phyloP scores from a whole-genome alignment of 2,329 filamentous ascomycete genomes.

The Botrytis sinoallii region DNA sequence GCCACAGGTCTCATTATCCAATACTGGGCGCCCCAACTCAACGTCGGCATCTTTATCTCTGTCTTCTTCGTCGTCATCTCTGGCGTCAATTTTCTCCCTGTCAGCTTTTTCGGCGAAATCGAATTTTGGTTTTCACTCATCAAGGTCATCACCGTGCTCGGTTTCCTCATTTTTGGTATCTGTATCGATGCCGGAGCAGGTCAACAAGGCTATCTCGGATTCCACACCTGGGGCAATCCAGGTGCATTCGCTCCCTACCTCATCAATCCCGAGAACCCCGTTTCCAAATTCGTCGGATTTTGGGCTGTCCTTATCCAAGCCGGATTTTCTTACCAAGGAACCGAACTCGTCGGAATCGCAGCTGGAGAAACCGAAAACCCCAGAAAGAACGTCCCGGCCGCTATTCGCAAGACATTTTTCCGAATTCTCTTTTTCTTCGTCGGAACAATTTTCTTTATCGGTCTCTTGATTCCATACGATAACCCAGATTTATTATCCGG shows the following conservation, averaged over 20 bases:
- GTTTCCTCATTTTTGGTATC: constrained; percentile 74
- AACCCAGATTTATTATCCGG: constrained; percentile 47
- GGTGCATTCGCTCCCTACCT: constrained; percentile 64
- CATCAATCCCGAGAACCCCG: constrained; percentile 41
- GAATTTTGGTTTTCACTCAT: constrained; percentile 77
- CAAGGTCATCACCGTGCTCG: constrained; percentile 72
- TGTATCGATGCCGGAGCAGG: constrained; percentile 69
- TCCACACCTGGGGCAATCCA: constrained; percentile 54
- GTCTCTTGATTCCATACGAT: constrained; percentile 57
- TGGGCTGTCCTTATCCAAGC: constrained; percentile 54
- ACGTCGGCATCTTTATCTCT: constrained; percentile 68
- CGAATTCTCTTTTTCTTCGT: constrained; percentile 49
- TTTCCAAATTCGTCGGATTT: constrained; percentile 59
- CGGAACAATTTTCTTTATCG: constrained; percentile 52
- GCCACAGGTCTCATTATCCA: constrained; percentile 72
- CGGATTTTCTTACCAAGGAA: constrained; percentile 59
- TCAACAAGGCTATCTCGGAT: constrained; percentile 57
- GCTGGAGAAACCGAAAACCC: constrained; percentile 65
- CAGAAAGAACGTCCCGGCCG: constrained; percentile 56
- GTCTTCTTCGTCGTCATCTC: constrained; percentile 72
- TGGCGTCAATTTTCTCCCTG: constrained; percentile 65
- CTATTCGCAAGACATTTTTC: constrained; percentile 65
- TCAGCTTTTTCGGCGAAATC: constrained; percentile 70
- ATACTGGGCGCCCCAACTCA: constrained; percentile 64
- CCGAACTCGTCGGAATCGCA: constrained; percentile 63